Conservation (phyloP, 2,329 filamentous ascomycete genomes). For the Mycosphaerella sp. region DNA sequence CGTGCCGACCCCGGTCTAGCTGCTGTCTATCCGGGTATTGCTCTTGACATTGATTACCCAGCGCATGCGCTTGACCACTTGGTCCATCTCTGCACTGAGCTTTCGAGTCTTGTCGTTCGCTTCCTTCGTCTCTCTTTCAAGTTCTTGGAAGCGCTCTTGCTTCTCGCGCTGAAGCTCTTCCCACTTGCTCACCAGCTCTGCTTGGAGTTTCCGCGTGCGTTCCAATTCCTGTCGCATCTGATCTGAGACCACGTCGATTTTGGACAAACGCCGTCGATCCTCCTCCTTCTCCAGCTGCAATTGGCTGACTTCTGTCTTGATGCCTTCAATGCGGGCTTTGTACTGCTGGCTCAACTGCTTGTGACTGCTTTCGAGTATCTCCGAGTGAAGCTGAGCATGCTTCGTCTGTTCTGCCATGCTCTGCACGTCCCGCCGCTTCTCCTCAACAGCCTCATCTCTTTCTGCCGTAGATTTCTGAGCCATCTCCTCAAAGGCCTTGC, state of each 20-base stretch:
- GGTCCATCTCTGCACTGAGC: constrained; percentile 57
- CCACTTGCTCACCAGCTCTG: constrained; percentile 54
- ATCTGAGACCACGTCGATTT: constrained; percentile 62
- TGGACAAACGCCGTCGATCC: constrained; percentile 44
- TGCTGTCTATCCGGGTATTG: constrained; percentile 15
- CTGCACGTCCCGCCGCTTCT: constrained; percentile 58
- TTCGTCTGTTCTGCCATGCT: constrained; percentile 43
- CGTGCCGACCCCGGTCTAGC: not conserved
- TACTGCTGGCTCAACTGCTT: constrained; percentile 61
- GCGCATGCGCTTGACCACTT: constrained; percentile 57
- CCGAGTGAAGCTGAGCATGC: constrained; percentile 55
- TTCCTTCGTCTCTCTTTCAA: constrained; percentile 52
- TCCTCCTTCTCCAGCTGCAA: constrained; percentile 51
- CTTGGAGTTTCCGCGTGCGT: constrained; percentile 54
- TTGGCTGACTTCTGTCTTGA: constrained; percentile 45
- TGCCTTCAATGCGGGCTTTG: constrained; percentile 29
- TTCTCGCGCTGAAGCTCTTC: constrained; percentile 59
- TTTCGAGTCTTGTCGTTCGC: constrained; percentile 52
- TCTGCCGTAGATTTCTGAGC: constrained; percentile 57
- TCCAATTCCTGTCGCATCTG: constrained; percentile 65
- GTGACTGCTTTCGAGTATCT: constrained; percentile 64
- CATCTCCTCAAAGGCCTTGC: constrained; percentile 52
- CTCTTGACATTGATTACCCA: constrained; percentile 66
- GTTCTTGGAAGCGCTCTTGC: constrained; percentile 53
- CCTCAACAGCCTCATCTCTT: constrained; percentile 55